Percentiles rank a stretch among this genome's conserved stretches.
phyloP scores from a whole-genome alignment of 2,329 filamentous ascomycete species.

The Calonectria crousiana region DNA sequence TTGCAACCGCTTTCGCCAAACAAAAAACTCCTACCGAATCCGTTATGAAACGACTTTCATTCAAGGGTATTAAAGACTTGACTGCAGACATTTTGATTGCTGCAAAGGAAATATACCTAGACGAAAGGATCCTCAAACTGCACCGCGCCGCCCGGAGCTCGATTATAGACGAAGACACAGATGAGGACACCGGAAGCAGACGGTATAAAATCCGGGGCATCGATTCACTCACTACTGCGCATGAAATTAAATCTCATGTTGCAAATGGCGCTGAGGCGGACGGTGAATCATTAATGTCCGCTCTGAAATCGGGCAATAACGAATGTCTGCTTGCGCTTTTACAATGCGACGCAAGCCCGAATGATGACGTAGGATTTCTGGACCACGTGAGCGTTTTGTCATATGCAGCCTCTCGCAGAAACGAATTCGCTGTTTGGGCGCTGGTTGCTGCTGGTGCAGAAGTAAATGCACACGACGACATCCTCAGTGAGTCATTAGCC shows the following conservation, averaged over 20 bases:
- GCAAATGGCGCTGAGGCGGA: background rate
- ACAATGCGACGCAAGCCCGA: background rate
- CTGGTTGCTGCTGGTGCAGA: background rate
- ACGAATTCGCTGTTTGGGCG: background rate
- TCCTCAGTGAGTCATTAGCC: background rate
- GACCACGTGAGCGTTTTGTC: background rate
- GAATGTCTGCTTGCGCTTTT: background rate
- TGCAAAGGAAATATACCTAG: background rate
- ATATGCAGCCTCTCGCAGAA: background rate
- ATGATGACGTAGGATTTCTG: no score
- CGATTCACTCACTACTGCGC: background rate
- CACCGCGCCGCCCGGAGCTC: background rate
- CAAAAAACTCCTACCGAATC: no score
- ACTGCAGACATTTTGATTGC: background rate
- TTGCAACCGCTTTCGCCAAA: no score
- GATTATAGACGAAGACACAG: background rate
- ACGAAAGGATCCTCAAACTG: background rate
- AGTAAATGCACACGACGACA: background rate
- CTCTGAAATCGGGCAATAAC: background rate
- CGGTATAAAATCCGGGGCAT: background rate
- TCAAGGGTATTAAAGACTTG: background rate
- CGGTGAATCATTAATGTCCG: background rate
- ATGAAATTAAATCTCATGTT: background rate
- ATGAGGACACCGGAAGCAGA: background rate
- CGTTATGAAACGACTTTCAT: no score